Evolutionary conservation across 2,329 filamentous ascomycete species (phyloP), one percentile per base, ranked within the genome.

Genomic region (Talaromyces sp.): DNA sequence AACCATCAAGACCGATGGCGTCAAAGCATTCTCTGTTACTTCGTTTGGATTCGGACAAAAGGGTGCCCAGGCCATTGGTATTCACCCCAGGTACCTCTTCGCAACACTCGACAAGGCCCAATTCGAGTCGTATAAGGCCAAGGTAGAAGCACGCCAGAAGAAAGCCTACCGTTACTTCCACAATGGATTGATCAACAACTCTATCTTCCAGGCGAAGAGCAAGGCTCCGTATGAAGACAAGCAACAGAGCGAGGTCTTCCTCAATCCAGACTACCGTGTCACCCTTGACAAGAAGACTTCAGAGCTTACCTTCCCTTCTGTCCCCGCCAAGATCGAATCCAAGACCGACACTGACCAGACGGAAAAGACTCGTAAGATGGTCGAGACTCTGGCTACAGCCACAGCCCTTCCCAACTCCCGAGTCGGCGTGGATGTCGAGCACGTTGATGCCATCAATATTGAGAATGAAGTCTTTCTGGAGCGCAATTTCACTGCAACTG

Each of bases 21-120:
- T 99, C 83, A 99, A 98, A 81, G 96, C 95, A 15, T 98, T 99
- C 85, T 96, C 92, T 0, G 92, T 99, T 66, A 99, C 96, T 7
- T 99, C 96, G 0, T 99, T 99, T 77, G 95, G 95, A 78, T 99
- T 99, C 82, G 95, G 95, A 69, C 95, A 99, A 79, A 99, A 99
- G 86, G 95, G 95, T 73, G 91, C 95, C 28, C 96, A 99, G 78
- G 93, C 90, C 51, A 96, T 99, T 71, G 95, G 93, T 82, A 89
- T 99, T 58, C 95, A 99, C 76, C 92, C 96, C 72, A 93, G 90
- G 79, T 99, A 98, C 78, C 85, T 99, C 62, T 99, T 89, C 70
- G 95, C 95, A 55, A 89, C 91, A n/a, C 89, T 99, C 57, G 93
- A 98, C 72, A 85, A 93, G 78, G 81, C 88, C 55, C 89, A 91